phyloP scores from a whole-genome alignment of 2,329 filamentous ascomycete species.

The Fusarium zealandicum region DNA sequence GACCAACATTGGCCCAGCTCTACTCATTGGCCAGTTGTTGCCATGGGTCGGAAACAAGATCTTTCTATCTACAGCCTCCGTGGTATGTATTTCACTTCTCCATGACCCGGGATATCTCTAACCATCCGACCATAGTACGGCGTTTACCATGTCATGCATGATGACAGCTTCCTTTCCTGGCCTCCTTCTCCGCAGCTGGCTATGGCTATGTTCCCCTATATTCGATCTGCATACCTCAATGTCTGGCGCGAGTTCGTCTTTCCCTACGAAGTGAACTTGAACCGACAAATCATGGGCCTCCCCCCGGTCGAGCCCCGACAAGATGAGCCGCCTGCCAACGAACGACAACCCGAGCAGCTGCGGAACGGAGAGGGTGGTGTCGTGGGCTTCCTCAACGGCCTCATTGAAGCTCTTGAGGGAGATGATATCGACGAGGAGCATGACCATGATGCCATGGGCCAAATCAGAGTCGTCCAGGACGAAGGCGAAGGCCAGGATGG shows the following conservation, averaged over 20 bases:
- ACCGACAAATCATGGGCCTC: conserved; percentile 54
- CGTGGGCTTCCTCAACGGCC: conserved; percentile 47
- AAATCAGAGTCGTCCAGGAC: conserved; percentile 24
- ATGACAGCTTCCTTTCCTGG: conserved; percentile 58
- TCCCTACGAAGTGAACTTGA: conserved; percentile 57
- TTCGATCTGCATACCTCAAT: conserved; percentile 54
- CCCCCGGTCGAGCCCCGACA: conserved; percentile 42
- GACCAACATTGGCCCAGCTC: conserved; percentile 55
- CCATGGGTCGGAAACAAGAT: conserved; percentile 53
- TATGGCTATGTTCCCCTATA: conserved; percentile 58
- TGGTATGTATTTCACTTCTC: conserved; percentile 45
- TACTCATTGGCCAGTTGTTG: conserved; percentile 54
- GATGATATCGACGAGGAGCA: conserved; percentile 44
- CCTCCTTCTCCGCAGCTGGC: conserved; percentile 61
- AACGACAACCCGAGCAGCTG: conserved; percentile 31
- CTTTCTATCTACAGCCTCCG: conserved; percentile 51
- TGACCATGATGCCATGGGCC: conserved; percentile 24
- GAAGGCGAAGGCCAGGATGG: conserved; percentile 36
- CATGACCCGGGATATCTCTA: background rate
- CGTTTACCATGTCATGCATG: conserved; percentile 53
- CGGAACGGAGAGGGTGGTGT: conserved; percentile 43
- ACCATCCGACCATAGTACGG: conserved; percentile 51
- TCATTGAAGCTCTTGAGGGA: conserved; percentile 48
- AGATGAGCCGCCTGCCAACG: conserved; percentile 23
- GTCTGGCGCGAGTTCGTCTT: conserved; percentile 56